Evolutionary conservation across 371 early-diverging fungal species (phyloP), one percentile per base, ranked within the genome.

Genomic region (Saksenaea vasiformis): DNA sequence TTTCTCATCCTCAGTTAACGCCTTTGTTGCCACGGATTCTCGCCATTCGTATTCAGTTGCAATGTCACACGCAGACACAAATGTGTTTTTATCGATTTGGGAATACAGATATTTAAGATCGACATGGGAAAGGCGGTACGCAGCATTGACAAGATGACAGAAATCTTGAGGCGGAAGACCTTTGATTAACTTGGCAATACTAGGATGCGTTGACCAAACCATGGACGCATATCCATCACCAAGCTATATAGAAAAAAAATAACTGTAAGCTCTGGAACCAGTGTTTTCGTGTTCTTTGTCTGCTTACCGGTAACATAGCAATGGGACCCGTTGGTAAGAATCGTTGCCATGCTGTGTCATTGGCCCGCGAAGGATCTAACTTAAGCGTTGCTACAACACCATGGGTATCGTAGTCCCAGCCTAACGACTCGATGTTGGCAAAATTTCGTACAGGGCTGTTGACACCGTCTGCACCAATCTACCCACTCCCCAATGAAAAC

Each of bases 271-370:
- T 22, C 24, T 41, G n/a, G 15, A 14, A 17, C 27, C 56, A 44
- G 3, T 14, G 14, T 9, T 44, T 26, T 54, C 1, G n/a, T 3
- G 19, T 34, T 43, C 15, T 8, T 26, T 7, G 22, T 14, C 8
- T 19, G 60, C 76, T 67, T 83, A 93, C 89, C 14, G 98, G 98
- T 51, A 98, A 79, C 77, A 96, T 74, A 0, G 98, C 98, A 53
- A 98, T 85, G 0, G 98, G 95, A 0, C 98, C 98, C 0, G 92
- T 90, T 0, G 98, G 98, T 54, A 98, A 80, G 70, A 98, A 98
- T 58, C 96, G 80, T 76, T 98, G 98, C 87, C 90, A 98, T 1
- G 96, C 97, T 0, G 92, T 88, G 34, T 71, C 66, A 53, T 90
- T 90, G 19, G 79, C 80, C 38, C 78, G 62, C 8, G 53, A 41